Evolutionary conservation across 495 filamentous ascomycete species (phyloP).

Genomic region (Letharia lupina): DNA sequence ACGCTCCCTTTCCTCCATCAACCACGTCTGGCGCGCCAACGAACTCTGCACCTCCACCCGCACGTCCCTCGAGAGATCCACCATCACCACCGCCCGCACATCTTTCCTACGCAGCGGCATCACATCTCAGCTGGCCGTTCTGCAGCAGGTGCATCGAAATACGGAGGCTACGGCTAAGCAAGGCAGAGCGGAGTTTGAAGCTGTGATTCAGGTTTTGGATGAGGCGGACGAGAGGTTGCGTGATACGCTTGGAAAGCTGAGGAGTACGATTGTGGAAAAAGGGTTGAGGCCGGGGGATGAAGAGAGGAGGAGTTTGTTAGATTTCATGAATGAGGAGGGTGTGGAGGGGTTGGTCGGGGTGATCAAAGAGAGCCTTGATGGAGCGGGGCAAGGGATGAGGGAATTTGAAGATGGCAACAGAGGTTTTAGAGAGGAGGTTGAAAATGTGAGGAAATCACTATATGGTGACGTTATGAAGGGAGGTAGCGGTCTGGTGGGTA

Average conservation of each 20-base stretch:
- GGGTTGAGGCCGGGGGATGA: slow-evolving; percentile 63
- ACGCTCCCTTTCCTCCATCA: slow-evolving; percentile 78
- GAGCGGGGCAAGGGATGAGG: slow-evolving; percentile 46
- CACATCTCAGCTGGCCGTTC: slow-evolving; percentile 58
- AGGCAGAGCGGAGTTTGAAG: slow-evolving; percentile 50
- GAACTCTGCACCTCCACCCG: slow-evolving; percentile 74
- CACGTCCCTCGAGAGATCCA: slow-evolving; percentile 67
- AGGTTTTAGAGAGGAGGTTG: slow-evolving; percentile 50
- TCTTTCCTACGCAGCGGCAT: slow-evolving; percentile 67
- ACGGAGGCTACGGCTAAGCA: slow-evolving; percentile 22
- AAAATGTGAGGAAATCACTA: slow-evolving; percentile 42
- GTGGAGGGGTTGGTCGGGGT: slow-evolving; percentile 60
- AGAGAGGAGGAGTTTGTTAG: slow-evolving; percentile 62
- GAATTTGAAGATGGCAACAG: slow-evolving; percentile 41
- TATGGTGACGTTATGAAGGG: background rate
- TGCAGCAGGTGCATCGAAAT: slow-evolving; percentile 56
- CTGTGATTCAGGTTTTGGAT: slow-evolving; percentile 63
- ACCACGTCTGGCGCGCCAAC: slow-evolving; percentile 77
- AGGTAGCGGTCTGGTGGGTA: background rate
- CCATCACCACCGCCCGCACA: slow-evolving; percentile 68
- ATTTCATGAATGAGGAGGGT: slow-evolving; percentile 80
- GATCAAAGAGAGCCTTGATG: slow-evolving; percentile 60
- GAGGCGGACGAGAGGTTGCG: slow-evolving; percentile 61
- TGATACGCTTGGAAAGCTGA: slow-evolving; percentile 59
- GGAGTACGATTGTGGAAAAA: slow-evolving; percentile 63